phyloP scores from a whole-genome alignment of 805 yeast genomes.

The Candida stauntonica region DNA sequence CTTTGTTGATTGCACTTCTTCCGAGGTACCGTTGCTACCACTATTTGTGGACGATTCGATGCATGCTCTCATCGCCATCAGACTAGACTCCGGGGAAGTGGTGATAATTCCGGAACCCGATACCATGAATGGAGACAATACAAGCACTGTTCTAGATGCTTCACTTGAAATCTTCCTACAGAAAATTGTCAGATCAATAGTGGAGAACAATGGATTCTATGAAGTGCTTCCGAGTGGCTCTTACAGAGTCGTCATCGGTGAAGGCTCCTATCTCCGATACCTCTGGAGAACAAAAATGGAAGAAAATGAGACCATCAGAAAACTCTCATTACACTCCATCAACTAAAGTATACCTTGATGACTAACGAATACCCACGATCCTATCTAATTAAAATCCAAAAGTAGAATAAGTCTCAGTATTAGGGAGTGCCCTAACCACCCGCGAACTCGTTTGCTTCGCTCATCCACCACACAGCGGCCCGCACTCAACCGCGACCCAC shows the following conservation, averaged over 20 bases:
- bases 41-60: conserved; percentile 6
- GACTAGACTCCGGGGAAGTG: conserved; percentile 3
- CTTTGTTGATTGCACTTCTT: conserved; percentile 2
- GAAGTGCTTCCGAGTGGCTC: background rate
- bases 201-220: conserved; percentile 1
- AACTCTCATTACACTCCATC: background rate
- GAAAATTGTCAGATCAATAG: conserved; percentile 1
- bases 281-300: conserved; percentile 1
- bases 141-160: background rate
- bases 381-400: too few relatives aligned
- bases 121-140: background rate
- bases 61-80: conserved; percentile 3
- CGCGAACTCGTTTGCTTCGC: conserved; percentile 4
- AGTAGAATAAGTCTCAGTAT: too few relatives aligned
- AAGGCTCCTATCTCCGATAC: conserved; percentile 8
- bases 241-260: conserved; percentile 5
- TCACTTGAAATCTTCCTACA: conserved; percentile 1
- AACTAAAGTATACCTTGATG: too few relatives aligned
- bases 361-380: background rate
- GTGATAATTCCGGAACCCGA: conserved; percentile 7
- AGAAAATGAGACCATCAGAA: background rate
- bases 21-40: conserved; percentile 2
- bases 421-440: conserved; percentile 9
- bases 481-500: conserved; percentile 7
- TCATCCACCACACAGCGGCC: background rate